Evolutionary conservation across 768 basidiomycete species (phyloP).

Genomic region (Phlebiopsis flavidoalba): DNA sequence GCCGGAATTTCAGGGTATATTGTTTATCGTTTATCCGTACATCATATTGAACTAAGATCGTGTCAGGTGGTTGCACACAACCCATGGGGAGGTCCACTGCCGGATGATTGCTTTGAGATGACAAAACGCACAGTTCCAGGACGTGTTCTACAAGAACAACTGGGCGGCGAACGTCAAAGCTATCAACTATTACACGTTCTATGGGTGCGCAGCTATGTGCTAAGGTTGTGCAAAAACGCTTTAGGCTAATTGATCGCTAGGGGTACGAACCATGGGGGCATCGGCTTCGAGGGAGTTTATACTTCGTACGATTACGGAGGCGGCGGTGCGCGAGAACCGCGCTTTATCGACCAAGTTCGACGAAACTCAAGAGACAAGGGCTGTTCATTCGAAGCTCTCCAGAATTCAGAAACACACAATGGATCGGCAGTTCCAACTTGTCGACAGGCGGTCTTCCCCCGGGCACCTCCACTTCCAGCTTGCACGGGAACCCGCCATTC

Average conservation of each 20-base stretch:
- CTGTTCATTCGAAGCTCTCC: conserved; percentile 78
- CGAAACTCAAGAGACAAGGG: conserved; percentile 73
- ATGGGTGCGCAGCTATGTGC: conserved; percentile 42
- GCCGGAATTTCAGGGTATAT: too few relatives aligned
- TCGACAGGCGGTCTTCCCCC: conserved; percentile 36
- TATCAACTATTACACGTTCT: conserved; percentile 76
- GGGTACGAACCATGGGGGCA: conserved; percentile 80
- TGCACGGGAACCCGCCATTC: conserved; percentile 38
- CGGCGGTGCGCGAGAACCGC: conserved; percentile 67
- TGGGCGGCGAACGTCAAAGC: conserved; percentile 82
- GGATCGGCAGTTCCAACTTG: conserved; percentile 49
- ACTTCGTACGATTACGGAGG: conserved; percentile 79
- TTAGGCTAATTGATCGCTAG: conserved; percentile 28
- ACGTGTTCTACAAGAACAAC: conserved; percentile 72
- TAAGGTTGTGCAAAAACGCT: neutral
- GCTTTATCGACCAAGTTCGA: conserved; percentile 62
- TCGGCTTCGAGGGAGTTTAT: conserved; percentile 75
- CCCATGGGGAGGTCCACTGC: conserved; percentile 79
- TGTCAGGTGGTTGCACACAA: conserved; percentile 71
- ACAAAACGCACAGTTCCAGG: conserved; percentile 73
- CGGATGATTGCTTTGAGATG: conserved; percentile 54
- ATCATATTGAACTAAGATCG: too few relatives aligned
- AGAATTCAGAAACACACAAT: conserved; percentile 76
- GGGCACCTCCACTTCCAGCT: conserved; percentile 22
- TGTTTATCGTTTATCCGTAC: too few relatives aligned